Evolutionary conservation across 768 basidiomycete species (phyloP), one percentile per base, ranked within the genome.

Genomic region (Suillus ampliporus): DNA sequence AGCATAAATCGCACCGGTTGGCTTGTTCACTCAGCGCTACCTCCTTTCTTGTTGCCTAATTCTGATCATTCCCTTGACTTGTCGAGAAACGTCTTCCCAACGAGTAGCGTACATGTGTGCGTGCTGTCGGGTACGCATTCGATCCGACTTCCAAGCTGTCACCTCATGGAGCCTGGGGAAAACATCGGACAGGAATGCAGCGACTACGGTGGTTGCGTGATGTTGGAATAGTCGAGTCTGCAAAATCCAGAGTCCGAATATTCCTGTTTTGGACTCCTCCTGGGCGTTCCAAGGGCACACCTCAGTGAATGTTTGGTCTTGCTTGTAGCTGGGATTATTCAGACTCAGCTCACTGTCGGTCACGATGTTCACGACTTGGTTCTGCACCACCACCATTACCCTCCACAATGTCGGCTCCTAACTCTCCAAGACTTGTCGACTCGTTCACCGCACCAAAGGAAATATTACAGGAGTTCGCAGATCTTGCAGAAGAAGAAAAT

Each of bases 361-460:
- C 31, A 50, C 26, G 31, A 38, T 52, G 23, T 61, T 38, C 48
- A 65, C 41, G 28, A 41, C 56, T 69, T 51, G 63, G 40, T 66
- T 64, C n/a, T 47, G 46, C 61, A 73, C 70, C 58, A 63, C 58
- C 67, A 71, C 41, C 58, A 66, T 48, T 60, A 60, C 23, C 34
- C 38, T 47, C 38, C 38, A 65, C 37, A 79, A 86, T 84, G 82
- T 85, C 86, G 76, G 74, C 84, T 71, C 82, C 86, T 65, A 78
- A 78, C 65, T 86, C 87, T 66, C 86, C 86, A 63, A 86, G 92
- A 75, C 85, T 94, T 62, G 84, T 95, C 65, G 93, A 95, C 84
- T 93, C 92, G 58, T 97, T 89, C 76, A 95, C 95, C 64, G 97
- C 85, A 48, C 94, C 95, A 14, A 96, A 93, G 79, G 95, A 99